Evolutionary conservation across 257 asterid species (phyloP).

Genomic region (Leptodermis oblonga): DNA sequence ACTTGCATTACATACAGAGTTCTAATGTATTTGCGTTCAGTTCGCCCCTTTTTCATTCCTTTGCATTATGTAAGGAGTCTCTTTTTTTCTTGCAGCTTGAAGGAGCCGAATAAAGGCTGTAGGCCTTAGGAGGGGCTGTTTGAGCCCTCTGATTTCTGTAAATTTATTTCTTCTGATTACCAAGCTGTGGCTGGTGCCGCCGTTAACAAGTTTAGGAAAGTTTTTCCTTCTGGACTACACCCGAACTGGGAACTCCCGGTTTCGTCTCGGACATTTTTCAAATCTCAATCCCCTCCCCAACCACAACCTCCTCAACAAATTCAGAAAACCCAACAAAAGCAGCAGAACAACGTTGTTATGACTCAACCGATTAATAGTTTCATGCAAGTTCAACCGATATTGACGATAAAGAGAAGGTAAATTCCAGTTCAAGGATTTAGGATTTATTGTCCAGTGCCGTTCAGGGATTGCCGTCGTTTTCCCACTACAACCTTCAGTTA

Average conservation of each 20-base stretch:
- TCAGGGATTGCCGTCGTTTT: constrained; percentile 77
- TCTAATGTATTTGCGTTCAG: too few species aligned
- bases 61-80: too few species aligned
- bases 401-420: constrained; percentile 23
- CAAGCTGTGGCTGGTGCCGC: constrained; percentile 66
- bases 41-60: too few species aligned
- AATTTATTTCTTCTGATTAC: too few species aligned
- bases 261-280: constrained; percentile 69
- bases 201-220: constrained; percentile 60
- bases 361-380: constrained; percentile 17
- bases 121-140: too few species aligned
- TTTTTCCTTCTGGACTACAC: constrained; percentile 65
- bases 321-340: neutral
- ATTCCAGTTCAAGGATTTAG: constrained; percentile 28
- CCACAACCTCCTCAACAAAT: constrained; percentile 3
- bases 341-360: neutral
- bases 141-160: too few species aligned
- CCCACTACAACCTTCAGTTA: constrained; percentile 46
- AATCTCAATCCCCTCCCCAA: neutral
- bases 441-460: constrained; percentile 56
- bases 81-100: too few species aligned
- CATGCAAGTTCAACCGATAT: constrained; percentile 21
- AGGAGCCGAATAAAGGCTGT: too few species aligned
- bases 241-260: constrained; percentile 86
- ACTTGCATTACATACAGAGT: too few species aligned